phyloP scores from a whole-genome alignment of 805 yeast species.

The Metschnikowia dekortorum region DNA sequence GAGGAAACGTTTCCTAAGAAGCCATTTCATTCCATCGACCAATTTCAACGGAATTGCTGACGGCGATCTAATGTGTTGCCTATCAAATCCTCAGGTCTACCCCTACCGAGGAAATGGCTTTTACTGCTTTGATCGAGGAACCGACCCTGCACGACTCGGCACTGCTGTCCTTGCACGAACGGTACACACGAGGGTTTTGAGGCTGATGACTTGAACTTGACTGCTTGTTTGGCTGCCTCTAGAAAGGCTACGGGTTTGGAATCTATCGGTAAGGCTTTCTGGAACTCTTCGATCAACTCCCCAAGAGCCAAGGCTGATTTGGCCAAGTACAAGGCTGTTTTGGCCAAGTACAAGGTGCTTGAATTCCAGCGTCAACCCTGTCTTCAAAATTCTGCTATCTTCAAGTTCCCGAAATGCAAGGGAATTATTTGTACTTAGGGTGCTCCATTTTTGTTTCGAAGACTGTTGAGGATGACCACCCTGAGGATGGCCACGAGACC shows the following conservation, averaged over 20 bases:
- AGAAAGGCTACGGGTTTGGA: constrained; percentile 98
- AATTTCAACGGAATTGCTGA: too few species aligned
- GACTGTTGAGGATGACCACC: constrained; percentile 96
- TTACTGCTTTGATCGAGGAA: too few species aligned
- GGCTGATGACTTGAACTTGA: constrained; percentile 91
- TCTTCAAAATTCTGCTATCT: constrained; percentile 89
- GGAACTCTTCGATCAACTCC: constrained; percentile 80
- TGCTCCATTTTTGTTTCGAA: constrained; percentile 96
- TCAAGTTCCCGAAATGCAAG: constrained; percentile 94
- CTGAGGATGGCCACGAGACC: constrained; percentile 89
- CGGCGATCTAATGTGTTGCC: too few species aligned
- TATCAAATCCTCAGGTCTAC: too few species aligned
- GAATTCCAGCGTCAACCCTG: constrained; percentile 98
- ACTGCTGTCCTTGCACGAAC: constrained; percentile 91
- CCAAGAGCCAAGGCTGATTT: constrained; percentile 92
- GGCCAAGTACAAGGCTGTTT: constrained; percentile 87
- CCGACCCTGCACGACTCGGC: constrained; percentile 45
- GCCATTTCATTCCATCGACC: too few species aligned
- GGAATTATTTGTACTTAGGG: constrained; percentile 94
- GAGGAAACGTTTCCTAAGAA: too few species aligned
- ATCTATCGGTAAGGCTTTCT: constrained; percentile 95
- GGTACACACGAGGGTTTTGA: constrained; percentile 98
- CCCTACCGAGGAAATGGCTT: too few species aligned
- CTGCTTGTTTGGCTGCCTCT: constrained; percentile 96
- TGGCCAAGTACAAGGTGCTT: constrained; percentile 88